These are phyloP conservation scores for Chlamydomonas sphaeroides DNA, from an alignment of 139 green algal species.

Conservation along the genomic window DNA sequence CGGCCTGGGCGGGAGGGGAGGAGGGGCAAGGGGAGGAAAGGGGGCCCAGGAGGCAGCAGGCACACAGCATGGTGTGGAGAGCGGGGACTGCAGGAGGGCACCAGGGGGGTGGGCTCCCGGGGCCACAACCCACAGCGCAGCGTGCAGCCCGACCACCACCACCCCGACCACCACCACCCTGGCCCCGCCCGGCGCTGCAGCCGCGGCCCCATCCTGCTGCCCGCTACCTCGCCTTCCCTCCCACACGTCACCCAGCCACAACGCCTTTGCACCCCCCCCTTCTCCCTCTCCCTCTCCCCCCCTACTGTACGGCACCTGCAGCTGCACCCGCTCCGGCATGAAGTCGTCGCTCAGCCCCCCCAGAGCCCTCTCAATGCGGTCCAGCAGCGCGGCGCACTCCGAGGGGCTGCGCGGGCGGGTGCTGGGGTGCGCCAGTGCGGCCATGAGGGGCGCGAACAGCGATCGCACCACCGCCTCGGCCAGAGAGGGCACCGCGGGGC, in stretches of 20 bases:
- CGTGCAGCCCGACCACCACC: background rate
- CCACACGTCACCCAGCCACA: background rate
- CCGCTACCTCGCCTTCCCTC: too few species aligned
- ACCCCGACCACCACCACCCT: background rate
- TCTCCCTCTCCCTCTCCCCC: background rate
- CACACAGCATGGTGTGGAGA: background rate
- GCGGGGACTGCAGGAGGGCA: too few species aligned
- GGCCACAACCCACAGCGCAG: too few species aligned
- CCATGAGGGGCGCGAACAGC: background rate
- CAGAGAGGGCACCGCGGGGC: background rate
- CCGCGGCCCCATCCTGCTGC: background rate
- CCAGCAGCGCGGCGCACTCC: slow-evolving; percentile 10
- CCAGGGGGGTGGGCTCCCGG: too few species aligned
- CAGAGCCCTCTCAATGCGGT: slow-evolving; percentile 14
- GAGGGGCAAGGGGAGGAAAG: background rate
- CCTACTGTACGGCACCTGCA: slow-evolving; percentile 16
- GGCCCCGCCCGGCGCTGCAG: background rate
- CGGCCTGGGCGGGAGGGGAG: background rate
- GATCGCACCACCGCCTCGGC: slow-evolving; percentile 16
- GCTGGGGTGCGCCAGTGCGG: background rate
- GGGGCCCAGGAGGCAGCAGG: background rate
- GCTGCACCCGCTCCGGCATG: slow-evolving; percentile 44
- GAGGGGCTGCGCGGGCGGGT: background rate
- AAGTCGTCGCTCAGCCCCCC: slow-evolving; percentile 32
- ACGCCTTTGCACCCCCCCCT: background rate